These are phyloP conservation scores for Lepraria neglecta DNA, from an alignment of 495 filamentous ascomycete genomes.

Conservation along the genomic window DNA sequence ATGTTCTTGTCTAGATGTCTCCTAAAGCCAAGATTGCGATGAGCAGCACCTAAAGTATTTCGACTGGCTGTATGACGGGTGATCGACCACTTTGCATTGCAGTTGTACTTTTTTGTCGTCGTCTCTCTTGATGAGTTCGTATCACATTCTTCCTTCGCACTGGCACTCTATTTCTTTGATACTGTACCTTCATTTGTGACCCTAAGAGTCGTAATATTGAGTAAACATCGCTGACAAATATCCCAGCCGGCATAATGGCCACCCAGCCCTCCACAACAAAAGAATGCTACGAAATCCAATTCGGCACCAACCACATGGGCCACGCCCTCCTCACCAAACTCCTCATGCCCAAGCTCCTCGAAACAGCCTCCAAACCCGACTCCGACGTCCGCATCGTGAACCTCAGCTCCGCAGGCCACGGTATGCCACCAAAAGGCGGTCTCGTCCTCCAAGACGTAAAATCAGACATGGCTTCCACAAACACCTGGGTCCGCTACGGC, in stretches of 20 bases:
- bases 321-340: slow-evolving; percentile 60
- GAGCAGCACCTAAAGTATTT: too few species aligned
- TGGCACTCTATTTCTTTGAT: too few species aligned
- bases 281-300: slow-evolving; percentile 64
- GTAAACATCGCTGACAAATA: neutral
- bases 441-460: slow-evolving; percentile 13
- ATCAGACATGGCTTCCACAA: slow-evolving; percentile 38
- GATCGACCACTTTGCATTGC: too few species aligned
- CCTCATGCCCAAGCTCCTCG: slow-evolving; percentile 51
- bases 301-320: slow-evolving; percentile 65
- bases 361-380: slow-evolving; percentile 38
- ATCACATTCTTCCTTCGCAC: too few species aligned
- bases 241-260: slow-evolving; percentile 55
- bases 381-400: slow-evolving; percentile 44
- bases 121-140: too few species aligned
- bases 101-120: too few species aligned
- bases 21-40: too few species aligned
- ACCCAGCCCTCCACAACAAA: slow-evolving; percentile 41
- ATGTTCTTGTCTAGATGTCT: too few species aligned
- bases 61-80: too few species aligned
- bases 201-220: neutral
- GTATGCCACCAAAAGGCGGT: slow-evolving; percentile 30
- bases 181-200: too few species aligned
- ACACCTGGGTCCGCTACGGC: slow-evolving; percentile 51
- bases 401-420: slow-evolving; percentile 39